A percentile compares a stretch with the other conserved stretches of the same genome.
These are phyloP conservation scores for Pulveroboletus ravenelii DNA, from an alignment of 768 basidiomycete genomes.

Conservation along the genomic window DNA sequence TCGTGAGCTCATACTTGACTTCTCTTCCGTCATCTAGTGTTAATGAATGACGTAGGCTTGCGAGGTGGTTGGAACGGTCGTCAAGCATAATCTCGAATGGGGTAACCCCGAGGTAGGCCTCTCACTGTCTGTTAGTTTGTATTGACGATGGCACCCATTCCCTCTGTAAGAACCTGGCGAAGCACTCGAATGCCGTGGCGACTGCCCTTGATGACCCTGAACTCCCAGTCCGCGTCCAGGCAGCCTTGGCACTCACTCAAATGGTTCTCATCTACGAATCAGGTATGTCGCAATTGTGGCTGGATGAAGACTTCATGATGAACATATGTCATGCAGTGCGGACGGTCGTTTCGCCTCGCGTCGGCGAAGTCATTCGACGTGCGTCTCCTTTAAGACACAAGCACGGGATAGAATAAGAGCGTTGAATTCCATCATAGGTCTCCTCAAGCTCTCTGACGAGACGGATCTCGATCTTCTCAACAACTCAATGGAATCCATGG, in stretches of 20 bases:
- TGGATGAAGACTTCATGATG: neutral
- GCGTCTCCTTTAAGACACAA: constrained; percentile 4
- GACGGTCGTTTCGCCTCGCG: constrained; percentile 63
- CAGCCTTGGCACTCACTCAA: constrained; percentile 74
- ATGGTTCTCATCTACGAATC: constrained; percentile 61
- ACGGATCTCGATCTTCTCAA: constrained; percentile 86
- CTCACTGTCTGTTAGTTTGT: neutral
- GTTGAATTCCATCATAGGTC: constrained; percentile 40
- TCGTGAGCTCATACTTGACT: constrained; percentile 45
- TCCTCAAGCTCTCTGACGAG: constrained; percentile 88
- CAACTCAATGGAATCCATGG: constrained; percentile 79
- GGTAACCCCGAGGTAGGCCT: constrained; percentile 52
- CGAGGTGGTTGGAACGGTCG: constrained; percentile 73
- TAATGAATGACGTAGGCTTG: constrained; percentile 50
- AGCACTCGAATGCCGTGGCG: constrained; percentile 61
- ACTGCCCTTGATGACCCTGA: constrained; percentile 71
- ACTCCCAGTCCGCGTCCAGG: constrained; percentile 81
- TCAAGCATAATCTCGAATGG: constrained; percentile 66
- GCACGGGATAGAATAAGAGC: neutral
- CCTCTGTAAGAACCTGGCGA: constrained; percentile 48
- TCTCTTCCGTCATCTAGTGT: neutral
- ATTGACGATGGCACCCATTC: neutral
- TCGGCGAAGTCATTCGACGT: constrained; percentile 88
- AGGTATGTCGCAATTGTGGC: constrained; percentile 37
- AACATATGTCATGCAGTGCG: constrained; percentile 45